phyloP scores from a whole-genome alignment of 805 yeast genomes.

The Candida tallmaniae region DNA sequence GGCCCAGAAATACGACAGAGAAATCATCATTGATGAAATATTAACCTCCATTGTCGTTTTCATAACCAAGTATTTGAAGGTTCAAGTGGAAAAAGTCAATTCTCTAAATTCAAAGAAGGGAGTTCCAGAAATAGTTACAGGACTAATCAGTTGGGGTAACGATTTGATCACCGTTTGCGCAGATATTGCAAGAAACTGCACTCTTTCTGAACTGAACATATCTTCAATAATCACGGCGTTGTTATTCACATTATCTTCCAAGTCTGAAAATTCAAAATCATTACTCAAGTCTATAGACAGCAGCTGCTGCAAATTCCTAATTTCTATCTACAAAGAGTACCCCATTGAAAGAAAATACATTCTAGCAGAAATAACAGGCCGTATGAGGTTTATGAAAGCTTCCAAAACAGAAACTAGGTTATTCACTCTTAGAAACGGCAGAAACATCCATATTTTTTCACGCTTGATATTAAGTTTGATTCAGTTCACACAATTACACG shows the following conservation, averaged over 20 bases:
- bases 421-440: background rate
- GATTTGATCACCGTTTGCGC: slow-evolving; percentile 1
- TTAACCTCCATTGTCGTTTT: background rate
- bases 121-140: background rate
- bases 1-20: background rate
- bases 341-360: slow-evolving; percentile 9
- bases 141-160: slow-evolving; percentile 1
- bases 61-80: background rate
- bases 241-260: background rate
- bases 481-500: slow-evolving; percentile 2
- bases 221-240: background rate
- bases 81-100: background rate
- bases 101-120: background rate
- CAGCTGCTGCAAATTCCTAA: slow-evolving; percentile 1
- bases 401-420: slow-evolving; percentile 3
- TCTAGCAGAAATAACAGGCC: slow-evolving; percentile 1
- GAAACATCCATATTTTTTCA: slow-evolving; percentile 1
- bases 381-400: slow-evolving; percentile 1
- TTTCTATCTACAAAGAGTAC: slow-evolving; percentile 4
- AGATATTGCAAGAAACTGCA: background rate
- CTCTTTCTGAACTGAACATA: background rate
- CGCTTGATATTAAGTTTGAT: slow-evolving; percentile 4
- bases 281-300: background rate
- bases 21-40: background rate
- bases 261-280: background rate